Base-by-base conservation (phyloP, 768 basidiomycete genomes). In the Russula sp. region DNA sequence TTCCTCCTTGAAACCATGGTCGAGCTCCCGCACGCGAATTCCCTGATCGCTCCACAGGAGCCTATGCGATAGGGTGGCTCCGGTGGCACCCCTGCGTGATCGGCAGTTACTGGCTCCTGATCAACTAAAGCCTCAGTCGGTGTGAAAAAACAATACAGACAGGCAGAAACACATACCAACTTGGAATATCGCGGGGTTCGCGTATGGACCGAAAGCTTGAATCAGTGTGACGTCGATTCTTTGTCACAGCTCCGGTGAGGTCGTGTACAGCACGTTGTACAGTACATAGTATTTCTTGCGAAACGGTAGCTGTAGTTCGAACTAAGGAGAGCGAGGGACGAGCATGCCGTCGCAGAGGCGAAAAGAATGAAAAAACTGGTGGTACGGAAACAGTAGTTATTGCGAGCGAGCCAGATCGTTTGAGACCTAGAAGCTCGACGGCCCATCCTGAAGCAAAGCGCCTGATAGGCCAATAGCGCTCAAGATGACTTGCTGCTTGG, bases 291-390 rank as follows among this genome's bases (percentile, higher is more conserved):
- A 69, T 84, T 84, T 61, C 79, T 27, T 27, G 27, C 27, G 72
- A 84, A 84, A 50, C 77, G 79, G 73, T 82, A 84, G 16, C 75
- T 81, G 65, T 84, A 84, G 62, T 84, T 83, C 82, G 81, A 84
- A n/a, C 77, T 82, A 7, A 86, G 77, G 11, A 85, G 71, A 9
- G 78, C 77, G 51, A 80, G 72, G 42, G 27, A 27, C 27, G 27
- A 27, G 27, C 27, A 27, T 27, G 27, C 27, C 27, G 27, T 27
- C 27, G 27, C 27, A 2, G 27, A 27, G 27, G 27, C 27, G 27
- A 10, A 27, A 27, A 27, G 27, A 27, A 27, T 27, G 27, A 27
- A 63, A 62, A 69, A 69, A 31, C 61, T 39, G 18, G 65, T 57
- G 9, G 4, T 32, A 56, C 50, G 0, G 27, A 55, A 48, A 79